phyloP scores from a whole-genome alignment of 306 rosid species.

The Rosa multiflora region DNA sequence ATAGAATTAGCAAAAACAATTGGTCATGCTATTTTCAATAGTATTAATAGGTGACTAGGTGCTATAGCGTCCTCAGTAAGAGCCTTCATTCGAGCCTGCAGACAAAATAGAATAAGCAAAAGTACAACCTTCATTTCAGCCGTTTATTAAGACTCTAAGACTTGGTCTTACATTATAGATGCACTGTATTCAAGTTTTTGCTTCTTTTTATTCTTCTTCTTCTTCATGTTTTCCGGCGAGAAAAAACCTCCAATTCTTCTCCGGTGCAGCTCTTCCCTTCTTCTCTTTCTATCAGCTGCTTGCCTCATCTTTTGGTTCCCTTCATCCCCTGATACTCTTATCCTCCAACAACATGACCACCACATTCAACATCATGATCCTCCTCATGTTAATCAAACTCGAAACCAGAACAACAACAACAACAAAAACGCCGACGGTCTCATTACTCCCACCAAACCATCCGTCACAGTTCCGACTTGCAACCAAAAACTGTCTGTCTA shows the following conservation, averaged over 20 bases:
- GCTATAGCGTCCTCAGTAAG: not conserved
- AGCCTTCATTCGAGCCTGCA: not conserved
- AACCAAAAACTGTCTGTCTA: conserved; percentile 38
- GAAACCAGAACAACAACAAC: not conserved
- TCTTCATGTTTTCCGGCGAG: not conserved
- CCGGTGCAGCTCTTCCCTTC: conserved; percentile 27
- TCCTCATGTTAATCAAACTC: conserved; percentile 3
- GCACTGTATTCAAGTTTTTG: not conserved
- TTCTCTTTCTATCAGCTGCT: conserved; percentile 38
- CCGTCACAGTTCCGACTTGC: conserved; percentile 29
- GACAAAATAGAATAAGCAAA: not conserved
- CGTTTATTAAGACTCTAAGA: not conserved
- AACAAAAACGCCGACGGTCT: not conserved
- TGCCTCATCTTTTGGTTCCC: conserved; percentile 45
- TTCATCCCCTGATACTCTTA: not conserved
- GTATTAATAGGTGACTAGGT: not conserved
- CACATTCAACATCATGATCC: not conserved
- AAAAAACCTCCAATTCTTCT: conserved; percentile 14
- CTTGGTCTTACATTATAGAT: not conserved
- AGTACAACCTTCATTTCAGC: not conserved
- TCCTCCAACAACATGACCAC: not conserved
- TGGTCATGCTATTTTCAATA: not conserved
- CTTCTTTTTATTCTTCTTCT: not conserved
- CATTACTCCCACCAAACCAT: not conserved
- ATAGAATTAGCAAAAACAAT: not conserved